Conservation (phyloP, 1,139 yeast species). For the Entelexis sorbosivorans region DNA sequence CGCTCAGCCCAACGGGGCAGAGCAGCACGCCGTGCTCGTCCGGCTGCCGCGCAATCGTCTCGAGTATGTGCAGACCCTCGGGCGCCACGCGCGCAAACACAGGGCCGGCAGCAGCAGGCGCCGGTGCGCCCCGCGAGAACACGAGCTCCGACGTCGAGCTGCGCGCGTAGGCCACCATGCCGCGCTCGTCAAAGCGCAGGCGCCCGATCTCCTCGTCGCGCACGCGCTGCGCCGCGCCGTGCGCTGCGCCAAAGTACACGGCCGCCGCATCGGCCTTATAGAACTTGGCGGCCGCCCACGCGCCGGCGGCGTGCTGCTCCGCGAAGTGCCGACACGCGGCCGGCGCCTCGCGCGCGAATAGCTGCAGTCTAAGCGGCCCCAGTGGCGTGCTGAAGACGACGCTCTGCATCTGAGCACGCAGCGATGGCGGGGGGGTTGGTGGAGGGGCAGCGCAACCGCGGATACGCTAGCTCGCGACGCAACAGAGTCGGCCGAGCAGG, state of each 20-base stretch:
- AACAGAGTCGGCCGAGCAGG: no score
- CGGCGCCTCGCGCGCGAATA: conserved; percentile 11
- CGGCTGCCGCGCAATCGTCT: not conserved
- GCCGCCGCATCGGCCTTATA: not conserved
- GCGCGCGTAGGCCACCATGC: conserved; percentile 1
- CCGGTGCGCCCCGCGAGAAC: not conserved
- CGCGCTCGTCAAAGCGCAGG: not conserved
- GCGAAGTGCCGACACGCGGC: conserved; percentile 8
- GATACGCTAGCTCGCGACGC: no score
- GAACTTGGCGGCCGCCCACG: conserved; percentile 11
- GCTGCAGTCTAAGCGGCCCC: conserved; percentile 4
- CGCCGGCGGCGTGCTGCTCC: conserved; percentile 5
- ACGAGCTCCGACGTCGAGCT: conserved; percentile 4
- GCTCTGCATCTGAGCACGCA: no score
- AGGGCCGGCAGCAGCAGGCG: not conserved
- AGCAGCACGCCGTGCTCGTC: not conserved
- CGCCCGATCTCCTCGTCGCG: not conserved
- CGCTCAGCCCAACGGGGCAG: not conserved
- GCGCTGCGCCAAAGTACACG: not conserved
- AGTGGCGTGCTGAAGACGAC: not conserved
- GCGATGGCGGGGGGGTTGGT: no score
- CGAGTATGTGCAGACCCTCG: not conserved
- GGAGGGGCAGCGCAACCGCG: no score
- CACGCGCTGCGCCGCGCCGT: not conserved
- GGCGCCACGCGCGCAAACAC: not conserved